Evolutionary conservation across 225 moss, liverwort and hornwort genomes (phyloP).

Genomic region (Polytrichum commune): DNA sequence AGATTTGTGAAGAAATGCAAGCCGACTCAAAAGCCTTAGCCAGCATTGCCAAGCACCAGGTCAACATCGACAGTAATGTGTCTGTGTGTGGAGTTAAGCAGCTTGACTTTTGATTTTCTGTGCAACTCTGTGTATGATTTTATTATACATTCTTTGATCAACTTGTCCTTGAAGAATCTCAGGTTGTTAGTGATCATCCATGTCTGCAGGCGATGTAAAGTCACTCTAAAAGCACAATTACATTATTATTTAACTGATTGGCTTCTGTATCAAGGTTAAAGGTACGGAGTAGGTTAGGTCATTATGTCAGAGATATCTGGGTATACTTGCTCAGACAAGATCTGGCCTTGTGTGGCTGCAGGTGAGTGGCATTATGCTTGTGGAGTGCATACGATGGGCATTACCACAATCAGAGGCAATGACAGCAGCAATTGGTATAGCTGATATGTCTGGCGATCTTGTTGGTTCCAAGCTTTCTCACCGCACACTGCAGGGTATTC

Average conservation of each 20-base stretch:
- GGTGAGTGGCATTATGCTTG: constrained; percentile 56
- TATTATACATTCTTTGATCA: background rate
- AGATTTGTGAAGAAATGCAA: constrained; percentile 51
- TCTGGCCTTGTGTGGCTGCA: constrained; percentile 12
- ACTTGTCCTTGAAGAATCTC: background rate
- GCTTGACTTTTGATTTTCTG: constrained; percentile 22
- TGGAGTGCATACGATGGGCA: constrained; percentile 52
- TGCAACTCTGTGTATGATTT: background rate
- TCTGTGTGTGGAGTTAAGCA: constrained; percentile 46
- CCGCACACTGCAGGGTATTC: constrained; percentile 50
- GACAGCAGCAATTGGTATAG: constrained; percentile 35
- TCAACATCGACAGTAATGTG: constrained; percentile 35
- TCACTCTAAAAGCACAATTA: too few relatives aligned
- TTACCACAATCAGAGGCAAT: constrained; percentile 45
- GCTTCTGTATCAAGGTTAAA: too few relatives aligned
- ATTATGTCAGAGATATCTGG: background rate
- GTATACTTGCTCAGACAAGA: constrained; percentile 15
- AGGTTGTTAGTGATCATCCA: too few relatives aligned
- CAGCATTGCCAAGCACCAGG: constrained; percentile 54
- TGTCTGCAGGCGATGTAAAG: background rate
- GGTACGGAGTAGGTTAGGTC: background rate
- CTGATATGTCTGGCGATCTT: constrained; percentile 43
- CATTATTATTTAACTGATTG: too few relatives aligned
- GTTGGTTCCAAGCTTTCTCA: constrained; percentile 46
- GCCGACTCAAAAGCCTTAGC: constrained; percentile 38